These are phyloP conservation scores for Aquilaria agallochum DNA, from an alignment of 441 rosid species.

Conservation along the genomic window DNA sequence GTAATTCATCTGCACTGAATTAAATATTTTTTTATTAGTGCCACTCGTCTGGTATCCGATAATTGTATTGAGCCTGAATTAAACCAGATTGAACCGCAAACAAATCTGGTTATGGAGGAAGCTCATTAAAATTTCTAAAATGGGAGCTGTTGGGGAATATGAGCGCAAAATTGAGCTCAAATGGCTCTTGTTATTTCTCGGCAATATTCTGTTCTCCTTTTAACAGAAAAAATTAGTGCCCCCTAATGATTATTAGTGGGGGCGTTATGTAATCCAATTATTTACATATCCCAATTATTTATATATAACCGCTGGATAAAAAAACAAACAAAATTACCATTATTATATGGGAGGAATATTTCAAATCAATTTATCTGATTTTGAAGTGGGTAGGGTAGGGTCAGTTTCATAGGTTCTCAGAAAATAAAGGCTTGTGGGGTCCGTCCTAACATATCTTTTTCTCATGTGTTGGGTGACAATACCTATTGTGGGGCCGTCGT, in stretches of 20 bases:
- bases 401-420: slow-evolving; percentile 27
- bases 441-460: slow-evolving; percentile 4
- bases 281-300: neutral
- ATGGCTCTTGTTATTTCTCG: too few relatives aligned
- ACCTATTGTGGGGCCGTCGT: slow-evolving; percentile 9
- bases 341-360: neutral
- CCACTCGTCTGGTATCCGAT: too few relatives aligned
- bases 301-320: neutral
- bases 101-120: too few relatives aligned
- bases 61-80: too few relatives aligned
- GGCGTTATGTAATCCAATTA: slow-evolving; percentile 7
- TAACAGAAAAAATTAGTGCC: too few relatives aligned
- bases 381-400: slow-evolving; percentile 37
- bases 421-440: slow-evolving; percentile 29
- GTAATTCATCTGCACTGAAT: too few relatives aligned
- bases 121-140: too few relatives aligned
- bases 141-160: too few relatives aligned
- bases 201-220: too few relatives aligned
- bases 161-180: too few relatives aligned
- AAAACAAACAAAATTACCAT: neutral
- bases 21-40: too few relatives aligned
- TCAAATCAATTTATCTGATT: slow-evolving; percentile 22
- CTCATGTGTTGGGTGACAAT: slow-evolving; percentile 11
- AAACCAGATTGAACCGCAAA: too few relatives aligned
- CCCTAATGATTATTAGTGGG: slow-evolving; percentile 7